Evolutionary conservation across 371 early-diverging fungal species (phyloP).

Genomic region (Mortierella sp.): DNA sequence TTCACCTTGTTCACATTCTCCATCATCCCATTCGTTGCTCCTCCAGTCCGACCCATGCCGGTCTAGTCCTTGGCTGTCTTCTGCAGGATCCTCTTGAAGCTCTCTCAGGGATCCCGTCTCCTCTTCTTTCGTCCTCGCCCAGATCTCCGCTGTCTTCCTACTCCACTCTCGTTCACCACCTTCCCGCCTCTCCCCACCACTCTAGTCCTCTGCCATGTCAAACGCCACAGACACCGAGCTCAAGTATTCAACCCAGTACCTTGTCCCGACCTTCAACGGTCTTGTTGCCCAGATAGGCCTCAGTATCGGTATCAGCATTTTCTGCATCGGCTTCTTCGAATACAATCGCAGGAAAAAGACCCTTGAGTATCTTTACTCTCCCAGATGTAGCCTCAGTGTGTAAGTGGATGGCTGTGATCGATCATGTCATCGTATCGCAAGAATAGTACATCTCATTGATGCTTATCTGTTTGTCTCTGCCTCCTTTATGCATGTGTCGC

Average conservation of each 20-base stretch:
- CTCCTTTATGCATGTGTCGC: background rate
- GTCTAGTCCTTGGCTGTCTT: background rate
- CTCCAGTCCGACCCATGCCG: too few relatives aligned
- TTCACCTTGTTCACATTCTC: too few relatives aligned
- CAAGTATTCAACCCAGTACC: constrained; percentile 10
- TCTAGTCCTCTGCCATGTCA: constrained; percentile 18
- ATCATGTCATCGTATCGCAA: too few relatives aligned
- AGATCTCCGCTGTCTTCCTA: background rate
- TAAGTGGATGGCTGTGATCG: constrained; percentile 41
- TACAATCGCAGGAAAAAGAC: constrained; percentile 55
- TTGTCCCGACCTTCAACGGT: constrained; percentile 54
- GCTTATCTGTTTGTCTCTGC: constrained; percentile 19
- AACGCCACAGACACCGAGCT: background rate
- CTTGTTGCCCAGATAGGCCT: constrained; percentile 57
- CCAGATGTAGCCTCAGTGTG: constrained; percentile 49
- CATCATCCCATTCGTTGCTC: too few relatives aligned
- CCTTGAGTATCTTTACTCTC: constrained; percentile 54
- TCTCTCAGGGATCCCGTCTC: background rate
- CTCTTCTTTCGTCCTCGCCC: background rate
- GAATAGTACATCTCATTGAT: background rate
- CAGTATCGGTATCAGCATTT: constrained; percentile 40
- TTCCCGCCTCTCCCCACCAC: background rate
- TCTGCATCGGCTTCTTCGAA: constrained; percentile 54
- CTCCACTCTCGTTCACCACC: background rate
- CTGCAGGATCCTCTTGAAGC: background rate